Base-by-base conservation (phyloP, 2,329 filamentous ascomycete genomes). In the Clonostachys chloroleuca region DNA sequence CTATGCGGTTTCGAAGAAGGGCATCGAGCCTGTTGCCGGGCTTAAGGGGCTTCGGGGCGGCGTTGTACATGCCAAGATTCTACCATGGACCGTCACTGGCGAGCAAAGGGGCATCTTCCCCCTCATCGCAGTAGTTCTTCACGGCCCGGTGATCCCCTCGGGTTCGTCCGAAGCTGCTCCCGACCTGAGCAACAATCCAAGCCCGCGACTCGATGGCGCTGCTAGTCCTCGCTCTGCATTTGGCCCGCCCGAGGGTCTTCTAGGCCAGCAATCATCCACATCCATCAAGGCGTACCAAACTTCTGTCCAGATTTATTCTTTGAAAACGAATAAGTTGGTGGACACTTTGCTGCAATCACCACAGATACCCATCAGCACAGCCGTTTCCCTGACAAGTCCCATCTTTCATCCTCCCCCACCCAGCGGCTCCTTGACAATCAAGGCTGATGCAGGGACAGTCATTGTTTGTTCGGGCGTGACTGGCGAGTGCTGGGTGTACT, bases 261-360 rank as follows among this genome's bases (percentile, higher is more conserved):
- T n/a, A 24, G 18, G 42, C 17, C 42, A 24, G 20, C 30, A 24
- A 12, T 17, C 18, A 12, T 42, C 40, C 12, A 6, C 24, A 30
- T 39, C 36, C 3, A 39, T 39, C 36, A n/a, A 39, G 36, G 42
- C 77, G 42, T 95, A 92, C 59, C 91, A 95, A 65, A 96, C 92
- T 0, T 86, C 86, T 1, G 89, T 96, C 6, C 90, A 96, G 56
- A 73, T 97, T 0, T 95, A 92, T 65, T 96, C 92, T 1, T 70
- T 97, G 50, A 83, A 80, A 55, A 88, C 84, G n/a, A 84, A 84
- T 56, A 77, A 80, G 51, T 80, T 81, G 47, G 68, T 96, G 47
- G 80, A 84, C 24, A 86, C 88, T 1, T 72, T 97, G 9, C 84
- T 95, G 50, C 80, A 84, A 56, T 83, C 86, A 40, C 79, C 87